Conservation (phyloP, 208 protist genomes). For the Strigomonas galati region DNA sequence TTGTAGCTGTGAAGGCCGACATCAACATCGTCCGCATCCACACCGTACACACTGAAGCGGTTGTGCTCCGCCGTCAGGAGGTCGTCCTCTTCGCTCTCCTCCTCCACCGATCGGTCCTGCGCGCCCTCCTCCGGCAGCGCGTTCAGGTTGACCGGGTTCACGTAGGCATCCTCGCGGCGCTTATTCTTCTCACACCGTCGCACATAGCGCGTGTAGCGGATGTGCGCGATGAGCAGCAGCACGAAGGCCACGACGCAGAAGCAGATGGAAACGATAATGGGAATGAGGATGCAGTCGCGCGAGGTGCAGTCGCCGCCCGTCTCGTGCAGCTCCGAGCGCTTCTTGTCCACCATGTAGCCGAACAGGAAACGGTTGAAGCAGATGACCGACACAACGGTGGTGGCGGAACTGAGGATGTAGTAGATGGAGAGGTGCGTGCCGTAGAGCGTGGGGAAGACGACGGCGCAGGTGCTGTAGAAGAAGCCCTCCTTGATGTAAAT, state of each 20-base stretch:
- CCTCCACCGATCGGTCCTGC: no score
- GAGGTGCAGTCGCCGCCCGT: slow-evolving; percentile 33
- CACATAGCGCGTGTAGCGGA: slow-evolving; percentile 56
- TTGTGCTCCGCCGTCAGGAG: no score
- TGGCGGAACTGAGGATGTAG: slow-evolving; percentile 63
- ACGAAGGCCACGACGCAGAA: slow-evolving; percentile 33
- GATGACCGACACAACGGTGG: slow-evolving; percentile 47
- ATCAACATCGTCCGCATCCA: no score
- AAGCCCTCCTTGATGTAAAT: slow-evolving; percentile 65
- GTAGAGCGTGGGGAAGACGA: slow-evolving; percentile 59
- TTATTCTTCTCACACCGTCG: neutral
- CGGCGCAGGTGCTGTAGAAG: slow-evolving; percentile 46
- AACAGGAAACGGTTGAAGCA: slow-evolving; percentile 67
- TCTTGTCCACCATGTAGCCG: slow-evolving; percentile 37
- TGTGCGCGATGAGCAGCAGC: slow-evolving; percentile 32
- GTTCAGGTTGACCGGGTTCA: no score
- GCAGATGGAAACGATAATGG: slow-evolving; percentile 41
- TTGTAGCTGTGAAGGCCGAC: no score
- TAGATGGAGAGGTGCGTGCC: slow-evolving; percentile 42
- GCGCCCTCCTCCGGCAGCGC: no score
- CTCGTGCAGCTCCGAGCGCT: slow-evolving; percentile 27
- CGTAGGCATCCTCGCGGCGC: neutral
- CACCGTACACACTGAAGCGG: no score
- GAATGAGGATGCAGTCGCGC: slow-evolving; percentile 35
- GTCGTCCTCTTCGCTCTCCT: no score